Percentiles rank a stretch among this genome's conserved stretches.
Evolutionary conservation across 768 basidiomycete species (phyloP).

Genomic region (Tricholoma saponaceum): DNA sequence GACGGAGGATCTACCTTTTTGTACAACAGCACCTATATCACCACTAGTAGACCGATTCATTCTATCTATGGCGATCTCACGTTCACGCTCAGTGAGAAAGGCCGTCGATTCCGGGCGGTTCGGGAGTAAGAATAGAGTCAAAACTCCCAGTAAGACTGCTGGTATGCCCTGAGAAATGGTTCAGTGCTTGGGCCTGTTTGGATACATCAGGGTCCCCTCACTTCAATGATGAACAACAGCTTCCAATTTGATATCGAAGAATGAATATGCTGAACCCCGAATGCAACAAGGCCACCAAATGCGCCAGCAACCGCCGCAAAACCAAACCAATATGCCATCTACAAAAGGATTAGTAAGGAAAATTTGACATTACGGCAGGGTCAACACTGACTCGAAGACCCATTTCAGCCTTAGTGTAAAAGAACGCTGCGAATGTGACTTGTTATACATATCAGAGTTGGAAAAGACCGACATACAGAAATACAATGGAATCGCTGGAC

Average conservation of each 20-base stretch:
- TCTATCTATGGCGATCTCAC: slow-evolving; percentile 60
- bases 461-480: slow-evolving; percentile 47
- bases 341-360: not conserved
- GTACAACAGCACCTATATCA: slow-evolving; percentile 61
- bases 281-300: slow-evolving; percentile 82
- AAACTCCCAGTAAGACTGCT: slow-evolving; percentile 56
- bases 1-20: slow-evolving; percentile 41
- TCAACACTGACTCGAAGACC: slow-evolving; percentile 52
- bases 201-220: slow-evolving; percentile 15
- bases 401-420: slow-evolving; percentile 72
- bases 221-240: slow-evolving; percentile 73
- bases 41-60: slow-evolving; percentile 64
- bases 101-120: slow-evolving; percentile 68
- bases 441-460: not conserved
- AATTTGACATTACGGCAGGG: not conserved
- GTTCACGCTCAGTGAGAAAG: slow-evolving; percentile 49
- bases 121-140: slow-evolving; percentile 54
- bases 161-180: slow-evolving; percentile 52
- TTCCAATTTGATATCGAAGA: slow-evolving; percentile 50
- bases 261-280: slow-evolving; percentile 65
- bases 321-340: slow-evolving; percentile 79
- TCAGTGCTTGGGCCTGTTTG: not conserved
- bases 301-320: slow-evolving; percentile 84
- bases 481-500: slow-evolving; percentile 73
- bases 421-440: slow-evolving; percentile 48